Percentiles rank a stretch among this genome's conserved stretches.
Conservation (phyloP, 2,329 filamentous ascomycete genomes). For the Diaporthe sp. region DNA sequence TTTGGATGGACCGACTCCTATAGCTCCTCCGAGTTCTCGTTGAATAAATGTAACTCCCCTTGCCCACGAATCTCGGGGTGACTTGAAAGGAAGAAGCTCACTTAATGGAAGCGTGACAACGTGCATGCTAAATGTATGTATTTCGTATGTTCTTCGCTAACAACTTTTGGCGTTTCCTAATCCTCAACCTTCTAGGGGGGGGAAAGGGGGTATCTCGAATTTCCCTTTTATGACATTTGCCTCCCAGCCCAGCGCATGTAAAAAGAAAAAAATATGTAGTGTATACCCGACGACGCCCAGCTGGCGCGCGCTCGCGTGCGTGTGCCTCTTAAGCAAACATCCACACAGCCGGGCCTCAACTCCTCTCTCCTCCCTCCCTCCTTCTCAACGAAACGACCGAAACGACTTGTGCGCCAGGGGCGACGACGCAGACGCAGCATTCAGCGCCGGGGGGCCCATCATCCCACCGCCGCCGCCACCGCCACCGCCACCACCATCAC, state of each 20-base stretch:
- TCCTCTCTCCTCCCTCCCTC: neutral
- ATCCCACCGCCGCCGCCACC: neutral
- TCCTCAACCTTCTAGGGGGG: slow-evolving; percentile 36
- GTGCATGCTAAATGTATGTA: slow-evolving; percentile 4
- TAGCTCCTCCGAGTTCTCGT: neutral
- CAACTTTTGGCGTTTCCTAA: slow-evolving; percentile 32
- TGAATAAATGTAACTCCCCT: no score
- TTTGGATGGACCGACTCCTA: neutral
- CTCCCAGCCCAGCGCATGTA: slow-evolving; percentile 14
- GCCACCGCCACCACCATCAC: neutral
- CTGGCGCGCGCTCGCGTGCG: neutral
- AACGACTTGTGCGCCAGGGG: slow-evolving; percentile 62
- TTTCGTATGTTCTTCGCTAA: neutral
- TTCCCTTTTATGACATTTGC: slow-evolving; percentile 21
- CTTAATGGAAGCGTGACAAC: neutral
- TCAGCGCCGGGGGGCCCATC: slow-evolving; percentile 47
- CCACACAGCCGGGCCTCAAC: neutral
- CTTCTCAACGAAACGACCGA: slow-evolving; percentile 58
- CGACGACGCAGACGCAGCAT: slow-evolving; percentile 48
- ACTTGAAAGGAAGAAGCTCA: neutral
- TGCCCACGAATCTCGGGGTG: no score
- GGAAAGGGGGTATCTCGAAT: slow-evolving; percentile 29
- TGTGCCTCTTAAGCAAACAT: neutral
- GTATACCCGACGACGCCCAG: neutral
- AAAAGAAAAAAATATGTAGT: neutral